A percentile compares a stretch with the other conserved stretches of the same genome.
Evolutionary conservation across 1,139 yeast genomes (phyloP).

Genomic region (Protomyces pachydermus): DNA sequence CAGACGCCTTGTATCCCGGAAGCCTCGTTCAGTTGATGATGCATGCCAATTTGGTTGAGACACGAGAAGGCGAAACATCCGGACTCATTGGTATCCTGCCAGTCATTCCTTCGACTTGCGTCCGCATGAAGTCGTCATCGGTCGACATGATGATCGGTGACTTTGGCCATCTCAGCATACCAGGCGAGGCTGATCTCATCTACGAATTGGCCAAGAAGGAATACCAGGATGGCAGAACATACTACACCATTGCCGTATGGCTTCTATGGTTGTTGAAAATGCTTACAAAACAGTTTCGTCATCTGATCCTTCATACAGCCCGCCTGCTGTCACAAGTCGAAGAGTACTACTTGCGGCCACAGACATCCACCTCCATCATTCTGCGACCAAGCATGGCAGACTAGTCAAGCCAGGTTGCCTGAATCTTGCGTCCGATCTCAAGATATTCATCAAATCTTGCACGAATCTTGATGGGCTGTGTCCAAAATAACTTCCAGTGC

Average conservation of each 20-base stretch:
- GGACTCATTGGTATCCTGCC: neutral
- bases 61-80: neutral
- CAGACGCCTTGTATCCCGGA: neutral
- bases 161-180: neutral
- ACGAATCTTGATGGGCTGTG: constrained; percentile 53
- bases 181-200: neutral
- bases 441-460: constrained; percentile 42
- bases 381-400: neutral
- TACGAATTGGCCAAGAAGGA: neutral
- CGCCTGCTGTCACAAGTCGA: neutral
- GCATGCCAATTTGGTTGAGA: neutral
- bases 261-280: neutral
- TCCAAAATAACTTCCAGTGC: constrained; percentile 63
- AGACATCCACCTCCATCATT: neutral
- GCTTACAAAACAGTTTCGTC: neutral
- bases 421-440: constrained; percentile 44
- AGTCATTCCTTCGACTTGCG: neutral
- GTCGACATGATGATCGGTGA: neutral
- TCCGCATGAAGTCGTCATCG: neutral
- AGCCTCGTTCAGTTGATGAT: neutral
- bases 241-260: neutral
- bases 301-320: neutral
- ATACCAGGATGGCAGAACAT: neutral
- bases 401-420: constrained; percentile 28
- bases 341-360: neutral